Conservation (phyloP, 371 early-diverging fungal species). For the Zychaea mexicana region DNA sequence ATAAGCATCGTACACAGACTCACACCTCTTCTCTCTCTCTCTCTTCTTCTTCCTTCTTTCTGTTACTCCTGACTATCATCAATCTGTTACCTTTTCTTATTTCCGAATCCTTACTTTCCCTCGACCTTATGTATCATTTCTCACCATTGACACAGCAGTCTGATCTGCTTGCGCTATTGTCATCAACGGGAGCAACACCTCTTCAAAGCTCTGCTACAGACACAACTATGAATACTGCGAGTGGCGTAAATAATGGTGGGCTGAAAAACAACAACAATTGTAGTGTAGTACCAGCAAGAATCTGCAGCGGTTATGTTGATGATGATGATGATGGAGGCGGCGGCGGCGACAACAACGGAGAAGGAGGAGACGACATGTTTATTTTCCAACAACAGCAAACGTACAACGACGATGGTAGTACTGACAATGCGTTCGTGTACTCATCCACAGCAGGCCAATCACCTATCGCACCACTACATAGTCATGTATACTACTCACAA, state of each 20-base stretch:
- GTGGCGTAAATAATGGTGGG: background rate
- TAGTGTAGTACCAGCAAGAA: too few relatives aligned
- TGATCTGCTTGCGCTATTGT: background rate
- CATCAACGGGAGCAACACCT: too few relatives aligned
- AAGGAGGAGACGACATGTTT: background rate
- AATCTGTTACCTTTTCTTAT: background rate
- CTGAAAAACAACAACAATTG: background rate
- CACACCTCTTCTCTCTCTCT: background rate
- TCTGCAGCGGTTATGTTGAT: too few relatives aligned
- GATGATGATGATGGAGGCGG: background rate
- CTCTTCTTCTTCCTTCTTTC: background rate
- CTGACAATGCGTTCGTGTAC: background rate
- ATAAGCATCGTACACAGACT: background rate
- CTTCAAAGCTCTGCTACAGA: too few relatives aligned
- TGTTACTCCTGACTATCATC: background rate
- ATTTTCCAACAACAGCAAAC: background rate
- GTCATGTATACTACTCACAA: too few relatives aligned
- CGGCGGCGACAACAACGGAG: background rate
- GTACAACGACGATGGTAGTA: background rate
- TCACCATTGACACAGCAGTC: background rate
- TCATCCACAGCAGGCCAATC: too few relatives aligned
- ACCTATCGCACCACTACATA: too few relatives aligned
- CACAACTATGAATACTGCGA: background rate
- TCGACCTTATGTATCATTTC: slow-evolving; percentile 3
- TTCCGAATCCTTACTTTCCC: too few relatives aligned